Conservation (phyloP, 768 basidiomycete species). For the Amanita rimosa region DNA sequence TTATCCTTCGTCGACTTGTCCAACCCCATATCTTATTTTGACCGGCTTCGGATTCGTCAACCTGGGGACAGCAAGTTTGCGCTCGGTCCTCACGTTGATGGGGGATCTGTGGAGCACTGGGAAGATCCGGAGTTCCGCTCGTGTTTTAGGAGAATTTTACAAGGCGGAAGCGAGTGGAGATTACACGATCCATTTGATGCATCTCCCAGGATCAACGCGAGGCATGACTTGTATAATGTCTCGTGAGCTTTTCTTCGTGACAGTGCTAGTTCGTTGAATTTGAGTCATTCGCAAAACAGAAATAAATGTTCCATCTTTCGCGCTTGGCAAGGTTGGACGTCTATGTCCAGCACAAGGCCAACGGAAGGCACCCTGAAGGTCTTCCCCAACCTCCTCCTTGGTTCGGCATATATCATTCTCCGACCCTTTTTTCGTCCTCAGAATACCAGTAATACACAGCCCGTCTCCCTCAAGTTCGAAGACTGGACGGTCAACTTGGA, state of each 20-base stretch:
- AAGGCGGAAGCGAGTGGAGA: constrained; percentile 31
- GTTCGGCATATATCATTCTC: constrained; percentile 50
- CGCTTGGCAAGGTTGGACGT: constrained; percentile 51
- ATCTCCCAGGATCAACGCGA: constrained; percentile 33
- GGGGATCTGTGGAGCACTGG: constrained; percentile 45
- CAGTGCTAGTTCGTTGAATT: background rate
- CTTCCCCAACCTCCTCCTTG: constrained; percentile 42
- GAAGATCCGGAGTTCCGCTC: constrained; percentile 32
- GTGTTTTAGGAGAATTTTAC: constrained; percentile 32
- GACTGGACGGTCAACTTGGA: constrained; percentile 50
- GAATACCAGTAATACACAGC: background rate
- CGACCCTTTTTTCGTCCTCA: constrained; percentile 55
- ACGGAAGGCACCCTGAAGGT: constrained; percentile 54
- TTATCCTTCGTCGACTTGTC: constrained; percentile 31
- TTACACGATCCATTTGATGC: constrained; percentile 41
- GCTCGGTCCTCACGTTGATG: constrained; percentile 50
- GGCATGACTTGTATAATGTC: constrained; percentile 51
- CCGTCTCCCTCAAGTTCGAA: constrained; percentile 23
- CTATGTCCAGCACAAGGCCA: constrained; percentile 40
- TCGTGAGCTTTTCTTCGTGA: constrained; percentile 24
- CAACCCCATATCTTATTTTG: constrained; percentile 65
- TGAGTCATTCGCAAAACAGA: constrained; percentile 15
- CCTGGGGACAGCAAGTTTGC: constrained; percentile 63
- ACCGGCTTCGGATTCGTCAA: constrained; percentile 60
- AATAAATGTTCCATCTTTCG: constrained; percentile 43